phyloP scores from a whole-genome alignment of 2,329 filamentous ascomycete species.

The Penicillium sp. region DNA sequence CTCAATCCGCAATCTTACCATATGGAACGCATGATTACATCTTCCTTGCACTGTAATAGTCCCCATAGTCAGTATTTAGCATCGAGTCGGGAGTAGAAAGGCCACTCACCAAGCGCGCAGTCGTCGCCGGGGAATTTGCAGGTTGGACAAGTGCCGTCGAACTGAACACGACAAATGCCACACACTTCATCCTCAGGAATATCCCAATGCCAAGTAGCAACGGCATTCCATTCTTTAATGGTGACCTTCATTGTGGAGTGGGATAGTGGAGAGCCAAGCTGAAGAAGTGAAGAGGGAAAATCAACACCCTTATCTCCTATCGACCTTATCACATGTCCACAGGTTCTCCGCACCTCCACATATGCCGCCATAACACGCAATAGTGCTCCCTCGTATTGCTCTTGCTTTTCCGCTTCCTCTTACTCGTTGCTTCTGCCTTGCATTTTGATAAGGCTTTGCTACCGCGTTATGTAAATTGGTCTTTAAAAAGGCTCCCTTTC shows the following conservation, averaged over 20 bases:
- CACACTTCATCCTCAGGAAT: slow-evolving; percentile 97
- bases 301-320: neutral
- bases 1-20: slow-evolving; percentile 56
- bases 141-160: slow-evolving; percentile 94
- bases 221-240: slow-evolving; percentile 87
- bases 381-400: slow-evolving; percentile 9
- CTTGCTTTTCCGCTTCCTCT: neutral
- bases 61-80: slow-evolving; percentile 8
- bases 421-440: neutral
- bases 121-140: slow-evolving; percentile 98
- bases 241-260: slow-evolving; percentile 79
- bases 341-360: slow-evolving; percentile 25
- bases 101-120: slow-evolving; percentile 75
- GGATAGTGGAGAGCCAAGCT: neutral
- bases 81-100: neutral
- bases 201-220: slow-evolving; percentile 97
- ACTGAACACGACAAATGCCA: slow-evolving; percentile 96
- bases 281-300: neutral
- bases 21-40: slow-evolving; percentile 97
- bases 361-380: slow-evolving; percentile 5
- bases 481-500: neutral
- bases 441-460: neutral
- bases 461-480: slow-evolving; percentile 30
- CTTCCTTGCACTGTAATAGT: slow-evolving; percentile 74
- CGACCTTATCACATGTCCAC: slow-evolving; percentile 19